These are phyloP conservation scores for Metroxylon sagu DNA, from an alignment of 176 grass and related monocot species.

Conservation along the genomic window DNA sequence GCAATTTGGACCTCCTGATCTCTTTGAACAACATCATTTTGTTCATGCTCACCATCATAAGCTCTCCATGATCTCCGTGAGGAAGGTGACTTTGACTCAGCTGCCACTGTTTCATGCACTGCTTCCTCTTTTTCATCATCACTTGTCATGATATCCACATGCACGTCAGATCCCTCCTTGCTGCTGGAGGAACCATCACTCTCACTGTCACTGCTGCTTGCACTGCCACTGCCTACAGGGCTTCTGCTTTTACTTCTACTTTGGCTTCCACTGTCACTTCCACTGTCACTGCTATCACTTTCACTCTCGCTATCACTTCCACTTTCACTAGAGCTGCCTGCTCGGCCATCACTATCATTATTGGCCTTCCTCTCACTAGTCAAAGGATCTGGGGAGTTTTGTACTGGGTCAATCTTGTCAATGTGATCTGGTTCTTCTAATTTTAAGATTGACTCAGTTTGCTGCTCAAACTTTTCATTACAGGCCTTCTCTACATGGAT, in stretches of 20 bases:
- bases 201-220: slow-evolving; percentile 88
- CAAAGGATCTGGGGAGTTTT: slow-evolving; percentile 34
- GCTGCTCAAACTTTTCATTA: slow-evolving; percentile 42
- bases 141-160: slow-evolving; percentile 80
- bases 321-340: slow-evolving; percentile 59
- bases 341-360: slow-evolving; percentile 66
- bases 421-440: slow-evolving; percentile 46
- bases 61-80: slow-evolving; percentile 20
- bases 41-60: slow-evolving; percentile 38
- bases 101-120: slow-evolving; percentile 29
- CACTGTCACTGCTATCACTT: slow-evolving; percentile 83
- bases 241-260: slow-evolving; percentile 46
- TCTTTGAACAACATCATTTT: slow-evolving; percentile 37
- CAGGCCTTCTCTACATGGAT: slow-evolving; percentile 23
- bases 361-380: slow-evolving; percentile 27
- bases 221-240: slow-evolving; percentile 46
- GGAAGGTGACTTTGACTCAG: slow-evolving; percentile 52
- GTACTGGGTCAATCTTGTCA: slow-evolving; percentile 39
- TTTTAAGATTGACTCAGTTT: slow-evolving; percentile 37
- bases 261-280: slow-evolving; percentile 77
- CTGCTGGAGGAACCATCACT: slow-evolving; percentile 81
- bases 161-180: slow-evolving; percentile 84
- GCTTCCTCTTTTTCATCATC: slow-evolving; percentile 60
- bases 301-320: slow-evolving; percentile 88
- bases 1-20: slow-evolving; percentile 39